Evolutionary conservation across 1,284 basidiomycete species (phyloP).

Genomic region (Naganishia sp.): DNA sequence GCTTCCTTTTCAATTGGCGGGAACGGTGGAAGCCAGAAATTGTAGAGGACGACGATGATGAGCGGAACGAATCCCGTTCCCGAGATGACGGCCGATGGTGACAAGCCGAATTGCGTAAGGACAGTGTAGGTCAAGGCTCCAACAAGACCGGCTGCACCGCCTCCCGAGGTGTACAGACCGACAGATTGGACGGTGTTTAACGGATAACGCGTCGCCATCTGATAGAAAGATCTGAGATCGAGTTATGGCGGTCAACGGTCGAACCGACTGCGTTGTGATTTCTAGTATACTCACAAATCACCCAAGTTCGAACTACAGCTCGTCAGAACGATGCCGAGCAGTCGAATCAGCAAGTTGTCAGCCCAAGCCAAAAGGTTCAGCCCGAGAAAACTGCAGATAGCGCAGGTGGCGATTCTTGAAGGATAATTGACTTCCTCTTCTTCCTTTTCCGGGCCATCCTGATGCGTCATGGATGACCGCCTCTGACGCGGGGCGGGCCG

Average conservation of each 20-base stretch:
- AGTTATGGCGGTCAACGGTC: background rate
- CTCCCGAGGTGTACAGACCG: conserved; percentile 29
- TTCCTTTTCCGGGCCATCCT: conserved; percentile 18
- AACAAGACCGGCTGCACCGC: conserved; percentile 31
- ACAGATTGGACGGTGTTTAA: conserved; percentile 28
- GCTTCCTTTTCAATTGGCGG: conserved; percentile 28
- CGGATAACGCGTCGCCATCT: conserved; percentile 29
- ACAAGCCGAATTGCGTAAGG: conserved; percentile 28
- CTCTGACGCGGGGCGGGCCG: background rate
- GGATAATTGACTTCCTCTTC: conserved; percentile 32
- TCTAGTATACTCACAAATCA: conserved; percentile 22
- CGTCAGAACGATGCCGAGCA: conserved; percentile 28
- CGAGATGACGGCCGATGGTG: conserved; percentile 30
- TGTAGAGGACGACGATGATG: conserved; percentile 29
- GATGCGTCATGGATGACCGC: background rate
- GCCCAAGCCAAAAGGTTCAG: conserved; percentile 31
- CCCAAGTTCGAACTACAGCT: conserved; percentile 33
- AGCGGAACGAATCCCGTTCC: conserved; percentile 31
- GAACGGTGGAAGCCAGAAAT: conserved; percentile 31
- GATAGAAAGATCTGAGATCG: conserved; percentile 27
- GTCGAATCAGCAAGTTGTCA: conserved; percentile 12
- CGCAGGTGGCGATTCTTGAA: conserved; percentile 27
- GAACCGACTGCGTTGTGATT: too few species aligned
- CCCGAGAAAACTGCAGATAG: conserved; percentile 28
- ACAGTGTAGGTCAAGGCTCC: conserved; percentile 31